These are phyloP conservation scores for Yarrowia yakushimensis DNA, from an alignment of 805 yeast genomes.

Conservation along the genomic window DNA sequence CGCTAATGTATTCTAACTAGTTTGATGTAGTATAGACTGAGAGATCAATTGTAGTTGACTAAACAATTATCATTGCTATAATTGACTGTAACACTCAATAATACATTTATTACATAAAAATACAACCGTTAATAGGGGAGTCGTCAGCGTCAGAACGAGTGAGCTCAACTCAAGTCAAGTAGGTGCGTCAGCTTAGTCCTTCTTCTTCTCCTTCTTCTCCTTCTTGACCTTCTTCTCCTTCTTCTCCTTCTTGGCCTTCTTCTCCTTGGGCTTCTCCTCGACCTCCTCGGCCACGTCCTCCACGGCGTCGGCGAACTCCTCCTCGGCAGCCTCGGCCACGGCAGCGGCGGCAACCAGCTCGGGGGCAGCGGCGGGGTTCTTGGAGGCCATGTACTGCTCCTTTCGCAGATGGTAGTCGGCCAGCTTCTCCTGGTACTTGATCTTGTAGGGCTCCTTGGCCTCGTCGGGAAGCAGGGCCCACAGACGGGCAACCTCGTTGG, in stretches of 20 bases:
- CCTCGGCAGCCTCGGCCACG: background rate
- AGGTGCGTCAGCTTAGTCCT: too few species aligned
- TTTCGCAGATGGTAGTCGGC: slow-evolving; percentile 1
- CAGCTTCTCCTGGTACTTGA: slow-evolving; percentile 2
- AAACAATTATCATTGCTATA: too few species aligned
- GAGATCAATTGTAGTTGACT: too few species aligned
- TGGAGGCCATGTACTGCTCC: background rate
- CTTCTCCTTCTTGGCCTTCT: slow-evolving; percentile 9
- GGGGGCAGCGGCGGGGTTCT: background rate
- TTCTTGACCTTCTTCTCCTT: background rate
- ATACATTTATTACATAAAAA: background rate
- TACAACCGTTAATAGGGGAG: background rate
- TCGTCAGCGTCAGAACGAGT: too few species aligned
- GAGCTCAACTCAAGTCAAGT: too few species aligned
- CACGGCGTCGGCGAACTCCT: slow-evolving; percentile 10
- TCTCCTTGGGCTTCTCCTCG: background rate
- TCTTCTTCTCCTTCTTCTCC: background rate
- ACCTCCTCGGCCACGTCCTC: background rate
- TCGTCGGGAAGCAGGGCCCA: slow-evolving; percentile 70
- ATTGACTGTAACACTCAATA: background rate
- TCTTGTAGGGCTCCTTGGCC: slow-evolving; percentile 10
- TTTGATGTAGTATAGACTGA: too few species aligned
- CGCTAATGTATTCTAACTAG: too few species aligned
- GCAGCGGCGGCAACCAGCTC: background rate
- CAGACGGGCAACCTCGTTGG: slow-evolving; percentile 69